Base-by-base conservation (phyloP, 257 asterid genomes). In the Cinchona pubescens region DNA sequence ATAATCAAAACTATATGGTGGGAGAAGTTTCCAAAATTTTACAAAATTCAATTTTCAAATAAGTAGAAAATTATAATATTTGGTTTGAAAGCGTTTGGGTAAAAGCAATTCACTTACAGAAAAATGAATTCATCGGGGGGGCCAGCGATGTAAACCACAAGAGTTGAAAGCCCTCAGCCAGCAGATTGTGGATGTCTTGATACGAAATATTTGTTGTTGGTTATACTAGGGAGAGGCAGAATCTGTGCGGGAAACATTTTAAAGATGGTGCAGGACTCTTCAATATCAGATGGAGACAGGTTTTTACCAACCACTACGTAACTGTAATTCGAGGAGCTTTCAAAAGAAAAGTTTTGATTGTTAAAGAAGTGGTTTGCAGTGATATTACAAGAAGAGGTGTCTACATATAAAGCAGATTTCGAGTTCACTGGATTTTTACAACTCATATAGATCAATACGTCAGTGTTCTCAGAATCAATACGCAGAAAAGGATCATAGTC, bases 401-500 rank as follows among this genome's bases (percentile, higher is more conserved):
- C 65, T 4, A 71, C 37, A 55, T n/a, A 18, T 4, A 71, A 0
- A 1, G 9, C 2, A 10, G 73, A 16, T 23, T 10, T 16, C 0
- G 35, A 23, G 0, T 37, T 71, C 7, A 37, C 27, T 35, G 75
- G 53, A 2, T 8, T 55, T 56, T n/a, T 14, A 71, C 75, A 55
- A 37, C 49, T 55, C 38, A 71, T 16, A 4, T 55, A 55, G 23
- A 71, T 46, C 51, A 71, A 5, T 2, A 45, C 15, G 0, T 9
- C 15, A 0, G 12, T 14, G 12, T 1, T 2, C 9, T 0, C 14
- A 9, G 12, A 32, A 2, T 1, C 15, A 15, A 7, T 0, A 13
- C n/a, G n/a, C n/a, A 18, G 0, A 3, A 8, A 10, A 0, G 40
- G 5, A 37, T 5, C 40, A 37, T 37, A 37, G 40, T 38, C 56